A percentile compares a stretch with the other conserved stretches of the same genome.
Evolutionary conservation across 176 grass and related monocot species (phyloP).

Genomic region (Urochloa ruziziensis): DNA sequence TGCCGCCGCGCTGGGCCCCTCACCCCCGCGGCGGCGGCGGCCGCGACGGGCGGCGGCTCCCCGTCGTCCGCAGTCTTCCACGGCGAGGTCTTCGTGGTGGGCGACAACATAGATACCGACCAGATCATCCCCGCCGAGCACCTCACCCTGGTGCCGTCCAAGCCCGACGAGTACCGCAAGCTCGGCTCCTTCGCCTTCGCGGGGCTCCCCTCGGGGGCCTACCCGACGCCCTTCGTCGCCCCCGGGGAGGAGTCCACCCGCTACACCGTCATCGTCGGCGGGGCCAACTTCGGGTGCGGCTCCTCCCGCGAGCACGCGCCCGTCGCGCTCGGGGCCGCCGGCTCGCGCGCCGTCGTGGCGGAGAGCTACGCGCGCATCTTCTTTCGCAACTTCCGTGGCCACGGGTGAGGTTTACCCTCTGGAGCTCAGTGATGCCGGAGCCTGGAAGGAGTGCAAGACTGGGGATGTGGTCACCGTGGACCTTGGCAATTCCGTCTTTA

Average conservation of each 20-base stretch:
- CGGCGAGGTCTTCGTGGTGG: slow-evolving; percentile 78
- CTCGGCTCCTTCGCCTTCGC: slow-evolving; percentile 79
- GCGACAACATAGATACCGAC: slow-evolving; percentile 97
- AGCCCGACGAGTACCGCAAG: slow-evolving; percentile 89
- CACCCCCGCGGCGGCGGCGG: not conserved
- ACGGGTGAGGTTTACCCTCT: slow-evolving; percentile 92
- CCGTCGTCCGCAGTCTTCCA: slow-evolving; percentile 56
- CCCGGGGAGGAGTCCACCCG: slow-evolving; percentile 44
- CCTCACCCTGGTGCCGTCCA: slow-evolving; percentile 92
- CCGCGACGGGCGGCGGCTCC: slow-evolving; percentile 9
- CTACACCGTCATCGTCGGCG: slow-evolving; percentile 66
- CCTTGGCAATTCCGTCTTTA: slow-evolving; percentile 53
- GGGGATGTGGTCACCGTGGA: slow-evolving; percentile 85
- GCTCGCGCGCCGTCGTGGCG: slow-evolving; percentile 52
- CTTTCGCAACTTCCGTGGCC: slow-evolving; percentile 90
- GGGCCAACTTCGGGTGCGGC: slow-evolving; percentile 89
- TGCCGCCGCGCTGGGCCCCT: slow-evolving; percentile 16
- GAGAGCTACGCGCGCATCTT: slow-evolving; percentile 91
- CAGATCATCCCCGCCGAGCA: slow-evolving; percentile 97
- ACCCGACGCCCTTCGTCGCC: slow-evolving; percentile 60
- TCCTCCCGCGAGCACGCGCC: slow-evolving; percentile 97
- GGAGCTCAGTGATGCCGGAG: slow-evolving; percentile 52
- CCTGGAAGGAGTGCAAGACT: slow-evolving; percentile 69
- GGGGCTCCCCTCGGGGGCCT: slow-evolving; percentile 58
- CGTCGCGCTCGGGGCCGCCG: slow-evolving; percentile 88